phyloP scores from a whole-genome alignment of 306 rosid species.

The Prunus campanulata region DNA sequence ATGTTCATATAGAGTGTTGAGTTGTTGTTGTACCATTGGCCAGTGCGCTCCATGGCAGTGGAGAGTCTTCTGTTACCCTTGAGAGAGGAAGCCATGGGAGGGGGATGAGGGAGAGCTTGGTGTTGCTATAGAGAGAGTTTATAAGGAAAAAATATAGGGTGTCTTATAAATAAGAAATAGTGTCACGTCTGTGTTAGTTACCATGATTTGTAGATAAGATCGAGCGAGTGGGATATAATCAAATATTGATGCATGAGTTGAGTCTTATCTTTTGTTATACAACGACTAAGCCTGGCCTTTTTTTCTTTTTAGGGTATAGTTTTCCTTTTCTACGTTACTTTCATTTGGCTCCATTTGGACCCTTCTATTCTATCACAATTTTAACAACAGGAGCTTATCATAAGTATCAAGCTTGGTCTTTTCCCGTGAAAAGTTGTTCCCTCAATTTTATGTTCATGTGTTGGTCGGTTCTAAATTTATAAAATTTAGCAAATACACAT shows the following conservation, averaged over 20 bases:
- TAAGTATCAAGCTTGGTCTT: not conserved
- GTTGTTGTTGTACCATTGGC: conserved; percentile 54
- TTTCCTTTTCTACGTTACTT: not conserved
- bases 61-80: conserved; percentile 43
- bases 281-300: not conserved
- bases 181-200: not conserved
- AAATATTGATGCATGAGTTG: not conserved
- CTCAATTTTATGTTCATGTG: too few species aligned
- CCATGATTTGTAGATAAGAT: not conserved
- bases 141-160: not conserved
- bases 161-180: not conserved
- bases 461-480: too few species aligned
- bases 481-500: too few species aligned
- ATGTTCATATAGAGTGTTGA: not conserved
- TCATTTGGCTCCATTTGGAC: not conserved
- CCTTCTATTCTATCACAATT: not conserved
- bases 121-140: not conserved
- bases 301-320: not conserved
- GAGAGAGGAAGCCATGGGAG: conserved; percentile 46
- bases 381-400: not conserved
- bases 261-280: not conserved
- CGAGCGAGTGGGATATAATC: not conserved
- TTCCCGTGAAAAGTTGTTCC: not conserved
- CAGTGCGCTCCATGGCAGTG: conserved; percentile 90
- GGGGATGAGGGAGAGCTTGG: not conserved